Evolutionary conservation across 2,329 filamentous ascomycete genomes (phyloP), one percentile per base, ranked within the genome.

Genomic region (Cladophialophora chaetospira): DNA sequence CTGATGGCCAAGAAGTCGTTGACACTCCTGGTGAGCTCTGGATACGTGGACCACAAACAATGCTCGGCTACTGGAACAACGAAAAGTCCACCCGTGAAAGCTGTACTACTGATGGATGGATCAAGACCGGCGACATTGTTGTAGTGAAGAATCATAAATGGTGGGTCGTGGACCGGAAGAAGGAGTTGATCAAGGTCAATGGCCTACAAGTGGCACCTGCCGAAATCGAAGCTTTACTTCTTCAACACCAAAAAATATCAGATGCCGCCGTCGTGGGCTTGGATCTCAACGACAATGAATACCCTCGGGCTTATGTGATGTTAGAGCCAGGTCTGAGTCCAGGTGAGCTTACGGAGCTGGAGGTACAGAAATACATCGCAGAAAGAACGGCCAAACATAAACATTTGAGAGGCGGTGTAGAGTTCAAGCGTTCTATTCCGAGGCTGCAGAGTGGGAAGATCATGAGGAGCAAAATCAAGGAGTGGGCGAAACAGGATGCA

Each of bases 71-170:
- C 63, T 79, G 77, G 61, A 75, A 79, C 36, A 79, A 82, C 45
- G 62, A 72, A 0, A 68, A 73, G 31, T 80, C 80, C 1, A 83
- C 66, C 77, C 80, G 51, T 83, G 81, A 0, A 69, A 93, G 91
- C 81, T n/a, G n/a, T n/a, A 82, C 0, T 81, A 83, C 52, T n/a
- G 78, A 85, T 1, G 85, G 91, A 63, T 46, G 44, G 44, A 19
- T 28, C 23, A 28, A 35, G 17, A 38, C 29, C 3, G 31, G 46
- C 21, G 29, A 36, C 19, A 25, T 35, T 15, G 15, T 36, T 5
- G 13, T 21, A 21, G 19, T 25, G 10, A 23, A 19, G 79, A 79
- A 10, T 93, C 89, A 84, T 84, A 95, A 79, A 82, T 71, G 96
- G 45, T 87, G 90, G 49, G 58, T 63, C 11, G 54, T 60, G 17